Percentiles rank a stretch among this genome's conserved stretches.
These are phyloP conservation scores for Zasmidium citrigriseum DNA, from an alignment of 2,329 filamentous ascomycete genomes.

Conservation along the genomic window DNA sequence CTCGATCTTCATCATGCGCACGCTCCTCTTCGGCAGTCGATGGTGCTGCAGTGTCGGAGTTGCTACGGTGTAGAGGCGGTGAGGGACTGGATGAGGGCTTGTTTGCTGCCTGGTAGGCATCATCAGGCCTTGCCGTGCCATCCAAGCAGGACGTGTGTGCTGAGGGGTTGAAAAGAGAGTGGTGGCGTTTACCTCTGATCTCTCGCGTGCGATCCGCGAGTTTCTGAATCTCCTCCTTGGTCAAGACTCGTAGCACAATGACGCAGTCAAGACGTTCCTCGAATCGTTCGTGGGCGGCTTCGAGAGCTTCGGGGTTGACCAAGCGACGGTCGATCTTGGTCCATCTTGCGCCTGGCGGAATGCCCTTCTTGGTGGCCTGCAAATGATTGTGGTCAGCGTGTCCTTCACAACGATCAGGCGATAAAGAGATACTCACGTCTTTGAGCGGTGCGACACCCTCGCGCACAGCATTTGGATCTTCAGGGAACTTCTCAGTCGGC, in stretches of 20 bases:
- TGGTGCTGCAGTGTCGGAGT: slow-evolving; percentile 19
- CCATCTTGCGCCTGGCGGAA: slow-evolving; percentile 74
- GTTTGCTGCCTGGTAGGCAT: slow-evolving; percentile 15
- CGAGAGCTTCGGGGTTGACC: slow-evolving; percentile 85
- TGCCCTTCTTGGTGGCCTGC: slow-evolving; percentile 38
- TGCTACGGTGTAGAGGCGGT: slow-evolving; percentile 14
- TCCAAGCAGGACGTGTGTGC: slow-evolving; percentile 13
- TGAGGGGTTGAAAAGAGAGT: slow-evolving; percentile 9
- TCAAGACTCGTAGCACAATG: slow-evolving; percentile 85
- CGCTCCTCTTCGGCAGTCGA: slow-evolving; percentile 18
- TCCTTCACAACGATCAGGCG: background rate
- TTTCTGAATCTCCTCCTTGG: slow-evolving; percentile 84
- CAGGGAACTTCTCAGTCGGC: slow-evolving; percentile 80
- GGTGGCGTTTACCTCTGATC: slow-evolving; percentile 59
- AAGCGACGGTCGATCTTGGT: slow-evolving; percentile 87
- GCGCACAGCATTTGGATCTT: slow-evolving; percentile 77
- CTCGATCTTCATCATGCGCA: slow-evolving; percentile 15
- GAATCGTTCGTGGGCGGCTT: slow-evolving; percentile 83
- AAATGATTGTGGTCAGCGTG: slow-evolving; percentile 11
- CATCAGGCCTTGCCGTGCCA: slow-evolving; percentile 13
- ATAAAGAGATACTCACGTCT: slow-evolving; percentile 50
- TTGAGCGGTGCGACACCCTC: slow-evolving; percentile 95
- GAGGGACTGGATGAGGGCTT: background rate
- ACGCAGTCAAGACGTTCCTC: slow-evolving; percentile 93
- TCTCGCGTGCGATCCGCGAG: slow-evolving; percentile 80